These are phyloP conservation scores for Dendrocalamus latiflorus DNA, from an alignment of 202 grass and related monocot genomes.

Conservation along the genomic window DNA sequence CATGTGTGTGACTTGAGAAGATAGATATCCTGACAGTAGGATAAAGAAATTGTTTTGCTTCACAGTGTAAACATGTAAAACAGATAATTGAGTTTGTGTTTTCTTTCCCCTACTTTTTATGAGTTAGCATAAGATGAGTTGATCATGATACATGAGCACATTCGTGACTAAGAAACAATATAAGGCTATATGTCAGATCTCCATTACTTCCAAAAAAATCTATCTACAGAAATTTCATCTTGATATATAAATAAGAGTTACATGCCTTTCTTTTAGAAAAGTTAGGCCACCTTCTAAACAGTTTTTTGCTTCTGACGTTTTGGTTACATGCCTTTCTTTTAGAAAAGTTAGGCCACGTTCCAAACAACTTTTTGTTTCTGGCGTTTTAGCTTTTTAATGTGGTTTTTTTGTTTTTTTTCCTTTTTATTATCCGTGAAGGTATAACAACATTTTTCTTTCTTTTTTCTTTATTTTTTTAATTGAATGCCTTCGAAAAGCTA, in stretches of 20 bases:
- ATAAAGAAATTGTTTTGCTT: constrained; percentile 27
- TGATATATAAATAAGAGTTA: neutral
- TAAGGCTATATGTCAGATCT: neutral
- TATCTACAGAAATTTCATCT: neutral
- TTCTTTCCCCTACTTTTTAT: neutral
- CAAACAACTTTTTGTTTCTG: too few species aligned
- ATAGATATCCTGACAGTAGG: constrained; percentile 18
- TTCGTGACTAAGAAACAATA: neutral
- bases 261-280: neutral
- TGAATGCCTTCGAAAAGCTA: too few species aligned
- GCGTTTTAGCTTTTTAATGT: too few species aligned
- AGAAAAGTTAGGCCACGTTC: too few species aligned
- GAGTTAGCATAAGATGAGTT: neutral
- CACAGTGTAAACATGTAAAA: constrained; percentile 2
- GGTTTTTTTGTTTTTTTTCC: too few species aligned
- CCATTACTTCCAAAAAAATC: neutral
- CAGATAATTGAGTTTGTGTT: neutral
- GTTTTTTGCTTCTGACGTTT: too few species aligned
- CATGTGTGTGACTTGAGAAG: neutral
- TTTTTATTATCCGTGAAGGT: too few species aligned
- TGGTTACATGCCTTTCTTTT: neutral
- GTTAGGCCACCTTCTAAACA: too few species aligned
- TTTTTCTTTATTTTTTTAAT: too few species aligned
- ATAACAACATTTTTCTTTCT: too few species aligned
- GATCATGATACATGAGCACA: neutral